These are phyloP conservation scores for Immersiella caudata DNA, from an alignment of 495 filamentous ascomycete genomes.

Conservation along the genomic window DNA sequence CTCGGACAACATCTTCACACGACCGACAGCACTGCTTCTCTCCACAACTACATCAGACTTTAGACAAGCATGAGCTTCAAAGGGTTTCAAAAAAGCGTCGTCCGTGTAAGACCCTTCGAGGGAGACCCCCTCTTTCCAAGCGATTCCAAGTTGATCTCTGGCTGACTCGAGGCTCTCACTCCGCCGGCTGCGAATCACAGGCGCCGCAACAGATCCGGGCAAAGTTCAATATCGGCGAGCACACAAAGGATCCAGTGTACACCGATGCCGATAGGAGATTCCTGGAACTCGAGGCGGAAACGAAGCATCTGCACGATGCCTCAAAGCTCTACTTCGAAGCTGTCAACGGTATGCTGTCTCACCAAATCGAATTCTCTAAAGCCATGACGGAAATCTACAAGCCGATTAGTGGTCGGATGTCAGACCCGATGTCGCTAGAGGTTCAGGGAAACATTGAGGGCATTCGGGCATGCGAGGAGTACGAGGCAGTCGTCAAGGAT, in stretches of 20 bases:
- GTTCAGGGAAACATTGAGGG: conserved; percentile 90
- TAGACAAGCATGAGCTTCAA: conserved; percentile 83
- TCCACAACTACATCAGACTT: not conserved
- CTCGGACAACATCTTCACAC: not conserved
- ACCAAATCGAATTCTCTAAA: conserved; percentile 98
- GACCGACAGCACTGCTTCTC: not conserved
- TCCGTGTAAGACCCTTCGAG: conserved; percentile 59
- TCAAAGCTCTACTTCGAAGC: conserved; percentile 94
- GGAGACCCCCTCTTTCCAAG: not conserved
- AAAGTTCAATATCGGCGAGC: conserved; percentile 91
- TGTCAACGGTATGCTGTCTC: conserved; percentile 96
- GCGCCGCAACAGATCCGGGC: conserved; percentile 89
- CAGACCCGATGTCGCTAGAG: conserved; percentile 82
- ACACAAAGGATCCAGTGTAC: conserved; percentile 93
- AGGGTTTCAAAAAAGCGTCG: conserved; percentile 87
- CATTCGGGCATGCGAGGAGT: conserved; percentile 94
- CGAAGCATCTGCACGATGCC: conserved; percentile 93
- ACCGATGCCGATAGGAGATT: conserved; percentile 93
- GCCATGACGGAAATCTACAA: conserved; percentile 96
- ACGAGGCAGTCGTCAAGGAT: conserved; percentile 87
- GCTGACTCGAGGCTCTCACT: not conserved
- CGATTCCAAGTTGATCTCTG: not conserved
- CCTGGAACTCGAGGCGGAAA: conserved; percentile 90
- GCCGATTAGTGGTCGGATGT: conserved; percentile 93
- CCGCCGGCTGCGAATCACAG: conserved; percentile 42